Evolutionary conservation across 2,329 filamentous ascomycete genomes (phyloP).

Genomic region (Claviceps paspali): DNA sequence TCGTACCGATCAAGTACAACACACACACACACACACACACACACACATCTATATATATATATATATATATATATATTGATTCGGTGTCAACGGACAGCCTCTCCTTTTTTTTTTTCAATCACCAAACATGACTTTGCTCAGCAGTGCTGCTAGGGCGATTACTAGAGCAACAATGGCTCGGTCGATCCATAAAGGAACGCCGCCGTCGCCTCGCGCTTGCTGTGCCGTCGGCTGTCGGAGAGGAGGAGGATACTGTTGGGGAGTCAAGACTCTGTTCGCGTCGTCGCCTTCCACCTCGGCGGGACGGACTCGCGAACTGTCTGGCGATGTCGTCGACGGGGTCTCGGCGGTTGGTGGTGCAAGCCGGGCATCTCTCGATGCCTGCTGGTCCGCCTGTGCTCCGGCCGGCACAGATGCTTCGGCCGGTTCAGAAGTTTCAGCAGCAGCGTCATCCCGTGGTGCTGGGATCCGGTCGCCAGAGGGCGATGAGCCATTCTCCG

Average conservation of each 20-base stretch:
- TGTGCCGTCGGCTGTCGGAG: constrained; percentile 7
- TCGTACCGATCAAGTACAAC: too few species aligned
- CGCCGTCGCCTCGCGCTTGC: constrained; percentile 19
- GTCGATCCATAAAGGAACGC: constrained; percentile 62
- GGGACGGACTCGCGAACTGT: background rate
- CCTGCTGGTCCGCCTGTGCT: constrained; percentile 8
- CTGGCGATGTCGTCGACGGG: background rate
- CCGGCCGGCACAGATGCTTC: constrained; percentile 44
- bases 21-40: too few species aligned
- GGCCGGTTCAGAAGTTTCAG: constrained; percentile 30
- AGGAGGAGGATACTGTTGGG: constrained; percentile 1
- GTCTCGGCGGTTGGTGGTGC: background rate
- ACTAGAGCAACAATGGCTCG: constrained; percentile 61
- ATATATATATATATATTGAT: too few species aligned
- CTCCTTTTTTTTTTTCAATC: background rate
- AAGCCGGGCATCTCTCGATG: background rate
- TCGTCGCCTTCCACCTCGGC: background rate
- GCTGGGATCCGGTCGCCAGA: background rate
- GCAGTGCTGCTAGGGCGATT: constrained; percentile 53
- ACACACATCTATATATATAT: too few species aligned
- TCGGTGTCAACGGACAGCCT: too few species aligned
- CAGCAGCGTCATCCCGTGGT: constrained; percentile 16
- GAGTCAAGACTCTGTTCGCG: background rate
- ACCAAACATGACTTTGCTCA: constrained; percentile 38
- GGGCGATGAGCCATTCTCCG: background rate